phyloP scores from a whole-genome alignment of 2,329 filamentous ascomycete species.

The Colletotrichum caudatum region DNA sequence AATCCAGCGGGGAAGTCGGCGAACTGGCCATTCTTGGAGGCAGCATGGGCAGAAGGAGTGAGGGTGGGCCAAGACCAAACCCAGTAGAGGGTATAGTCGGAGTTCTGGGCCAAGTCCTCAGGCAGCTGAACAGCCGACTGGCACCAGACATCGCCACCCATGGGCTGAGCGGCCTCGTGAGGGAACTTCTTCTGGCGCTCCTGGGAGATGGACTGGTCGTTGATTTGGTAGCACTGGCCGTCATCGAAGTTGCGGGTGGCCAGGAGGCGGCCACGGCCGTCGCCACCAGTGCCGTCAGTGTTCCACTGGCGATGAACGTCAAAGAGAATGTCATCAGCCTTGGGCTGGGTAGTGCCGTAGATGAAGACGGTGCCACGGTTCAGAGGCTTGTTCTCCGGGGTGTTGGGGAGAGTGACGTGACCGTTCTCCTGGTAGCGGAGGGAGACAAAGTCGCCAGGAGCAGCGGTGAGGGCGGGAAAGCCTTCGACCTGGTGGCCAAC shows the following conservation, averaged over 20 bases:
- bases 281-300: constrained; percentile 81
- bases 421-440: constrained; percentile 81
- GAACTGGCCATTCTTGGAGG: constrained; percentile 56
- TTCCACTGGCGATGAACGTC: constrained; percentile 86
- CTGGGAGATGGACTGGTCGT: constrained; percentile 67
- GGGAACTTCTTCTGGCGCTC: constrained; percentile 69
- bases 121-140: constrained; percentile 86
- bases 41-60: constrained; percentile 55
- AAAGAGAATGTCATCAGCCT: constrained; percentile 59
- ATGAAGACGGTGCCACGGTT: constrained; percentile 80
- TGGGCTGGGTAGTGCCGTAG: constrained; percentile 76
- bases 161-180: constrained; percentile 61
- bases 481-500: constrained; percentile 42
- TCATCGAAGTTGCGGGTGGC: constrained; percentile 88
- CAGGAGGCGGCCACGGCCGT: constrained; percentile 81
- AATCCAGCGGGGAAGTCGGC: constrained; percentile 53
- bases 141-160: constrained; percentile 76
- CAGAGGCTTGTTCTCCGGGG: constrained; percentile 68
- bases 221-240: constrained; percentile 87
- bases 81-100: constrained; percentile 89
- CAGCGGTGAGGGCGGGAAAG: constrained; percentile 72
- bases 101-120: constrained; percentile 68
- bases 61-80: constrained; percentile 92
- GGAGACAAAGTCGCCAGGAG: constrained; percentile 73
- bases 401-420: constrained; percentile 73